Base-by-base conservation (phyloP, 768 basidiomycete species). In the Lactifluus volemus region DNA sequence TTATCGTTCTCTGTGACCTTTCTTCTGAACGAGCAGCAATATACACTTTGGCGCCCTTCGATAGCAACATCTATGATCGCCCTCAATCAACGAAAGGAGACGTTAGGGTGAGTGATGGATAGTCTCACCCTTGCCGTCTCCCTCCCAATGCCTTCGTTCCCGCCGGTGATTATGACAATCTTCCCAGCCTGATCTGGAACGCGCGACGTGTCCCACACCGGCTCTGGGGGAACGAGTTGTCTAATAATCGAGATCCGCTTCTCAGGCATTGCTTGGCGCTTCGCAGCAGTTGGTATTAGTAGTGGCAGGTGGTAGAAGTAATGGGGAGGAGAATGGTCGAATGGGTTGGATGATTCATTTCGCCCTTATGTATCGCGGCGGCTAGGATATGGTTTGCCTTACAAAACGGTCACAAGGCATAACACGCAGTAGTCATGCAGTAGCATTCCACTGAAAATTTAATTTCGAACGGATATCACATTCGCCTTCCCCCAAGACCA, bases 1-100 rank as follows among this genome's bases (percentile, higher is more conserved):
- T 59, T 30, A 70, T 70, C 11, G 66, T 66, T 5, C 19, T 55
- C 17, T 64, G 42, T 14, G 66, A 57, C 58, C 64, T 70, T 25
- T 57, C 61, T 45, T 61, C 53, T 4, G 63, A 65, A 9, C 72
- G 71, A 3, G 71, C 64, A 10, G 69, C 70, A 19, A 73, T 58
- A 53, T 74, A 74, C 5, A 73, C 72, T 42, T 66, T 71, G 0
- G 71, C 71, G 49, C 68, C 67, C 10, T 70, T 68, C 15, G 55
- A 49, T 17, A 73, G 70, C 8, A 74, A 63, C 9, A 61, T 64
- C 67, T 73, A 67, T 49, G 58, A 21, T 30, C 9, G 19, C 25
- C 19, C 56, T 5, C 36, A 8, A 38, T 49, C 29, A 45, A 25
- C 2, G 30, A 21, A 49, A 14, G 10, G 9, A 3, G 2, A 32